Evolutionary conservation across 805 yeast species (phyloP), one percentile per base, ranked within the genome.

Genomic region (Ogataea naganishii): DNA sequence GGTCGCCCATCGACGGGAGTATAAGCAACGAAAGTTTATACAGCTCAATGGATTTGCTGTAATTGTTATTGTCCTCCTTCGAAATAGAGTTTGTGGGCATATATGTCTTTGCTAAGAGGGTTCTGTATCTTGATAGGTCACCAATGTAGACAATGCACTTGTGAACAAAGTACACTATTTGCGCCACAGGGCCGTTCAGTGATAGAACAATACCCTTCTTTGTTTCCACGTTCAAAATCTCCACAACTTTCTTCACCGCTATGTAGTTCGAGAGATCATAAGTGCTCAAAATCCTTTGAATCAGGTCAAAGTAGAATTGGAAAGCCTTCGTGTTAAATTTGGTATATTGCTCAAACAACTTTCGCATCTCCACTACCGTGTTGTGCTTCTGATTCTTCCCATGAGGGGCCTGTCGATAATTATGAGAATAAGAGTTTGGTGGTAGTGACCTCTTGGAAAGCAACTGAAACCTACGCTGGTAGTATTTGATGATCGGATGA

Each of bases 1-100:
- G 78, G 42, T 78, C 86, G 31, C 81, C 81, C 33, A 76, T 60
- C 0, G 83, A 71, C 1, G 89, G 88, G 17, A 78, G 49, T 13
- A 80, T 52, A 17, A 70, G 44, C 19, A 73, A 66, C 13, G 84
- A 75, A 26, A 62, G 49, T 28, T 68, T 62, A 41, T 75, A 73
- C 31, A 61, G 56, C 26, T 60, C 60, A n/a, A 61, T 39, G 2
- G 74, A 57, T 41, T 64, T 64, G 31, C 59, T 49, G 35, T 62
- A 66, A 35, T 58, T 62, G 32, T 65, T 58, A 13, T 62, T 50
- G 19, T 57, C 47, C 36, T 54, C 38, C 52, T 66, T 40, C 16
- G 64, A 51, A 23, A 45, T 36, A 14, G 50, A 37, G 20, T 41
- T 56, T 11, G 44, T 44, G 3, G 44, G 52, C 10, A 60, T 49